Evolutionary conservation across 139 green algal species (phyloP), one percentile per base, ranked within the genome.

Genomic region (Tetradesmus lagerheimii): DNA sequence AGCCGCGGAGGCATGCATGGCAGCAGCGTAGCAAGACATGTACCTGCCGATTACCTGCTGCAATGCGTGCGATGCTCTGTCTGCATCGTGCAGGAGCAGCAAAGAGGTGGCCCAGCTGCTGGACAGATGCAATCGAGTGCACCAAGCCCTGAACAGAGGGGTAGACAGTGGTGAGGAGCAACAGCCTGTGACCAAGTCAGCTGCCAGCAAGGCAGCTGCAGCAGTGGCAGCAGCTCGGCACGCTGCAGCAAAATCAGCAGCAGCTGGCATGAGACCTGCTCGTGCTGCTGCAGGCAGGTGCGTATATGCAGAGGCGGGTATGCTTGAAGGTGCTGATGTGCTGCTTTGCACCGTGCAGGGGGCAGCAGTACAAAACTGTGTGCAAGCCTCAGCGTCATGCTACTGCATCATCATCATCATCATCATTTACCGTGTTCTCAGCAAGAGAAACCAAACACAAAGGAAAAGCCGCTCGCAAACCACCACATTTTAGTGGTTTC

Each of bases 41-140:
- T 37, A 11, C 31, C 34, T n/a, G n/a, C 71, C 16, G 8, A 11
- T 31, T 38, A 27, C 9, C 27, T 78, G 11, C 66, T 78, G 66
- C 66, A 31, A 78, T 78, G 66, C 6, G 11, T 35, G 27, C 9
- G 14, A 53, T 35, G 37, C 35, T 4, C 37, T 16, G n/a, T 11
- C 29, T 34, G 15, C 5, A 11, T 20, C 35, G 38, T n/a, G 23
- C 86, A 85, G 74, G 31, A 77, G 53, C 47, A 90, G 53, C 20
- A 29, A 76, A 11, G 86, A 85, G 23, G 85, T 89, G 27, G 74
- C 47, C 14, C 39, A 84, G 41, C 41, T 89, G 85, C 74, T 89
- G 71, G 67, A 89, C 16, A 41, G 85, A 14, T 89, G 85, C 71
- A 89, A 67, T 43, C 45, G 50, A 11, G 74, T 89, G n/a, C 71